Evolutionary conservation across 192 early-diverging fungal species (phyloP), one percentile per base, ranked within the genome.

Genomic region (Entophlyctis helioformis): DNA sequence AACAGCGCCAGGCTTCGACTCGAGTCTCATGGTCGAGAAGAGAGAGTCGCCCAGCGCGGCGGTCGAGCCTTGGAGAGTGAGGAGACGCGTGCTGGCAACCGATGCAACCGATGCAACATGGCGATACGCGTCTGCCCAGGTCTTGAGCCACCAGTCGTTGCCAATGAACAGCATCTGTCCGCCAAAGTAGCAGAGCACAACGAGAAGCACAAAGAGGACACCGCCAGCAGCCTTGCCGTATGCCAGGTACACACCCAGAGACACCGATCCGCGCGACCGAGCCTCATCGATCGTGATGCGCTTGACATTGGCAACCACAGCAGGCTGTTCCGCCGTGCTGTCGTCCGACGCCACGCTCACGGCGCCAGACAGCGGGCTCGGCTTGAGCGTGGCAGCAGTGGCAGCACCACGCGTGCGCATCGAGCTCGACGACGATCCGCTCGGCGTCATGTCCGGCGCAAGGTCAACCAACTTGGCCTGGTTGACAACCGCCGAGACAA

Each of bases 111-210:
- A 29, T 0, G 25, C 19, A 21, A 25, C 26, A 11, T 7, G 10
- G 16, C 31, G 11, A 34, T 48, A 45, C 10, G 54, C 46, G 16
- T 55, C 45, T 13, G 54, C 36, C 66, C 66, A 69, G 7, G 39
- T 36, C 39, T 63, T 69, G 10, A 69, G 31, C 66, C 66, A 69
- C 52, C 44, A 61, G 37, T 63, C 60, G n/a, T 46, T 52, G 12
- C 48, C 58, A 36, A 69, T 42, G 27, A 24, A n/a, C 9, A 39
- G 39, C 16, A 34, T 15, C 37, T 48, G 53, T 1, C 31, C 39
- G n/a, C 13, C 22, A 1, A 32, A 18, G 39, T 42, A 48, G 0
- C 42, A 22, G 11, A 50, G 1, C 16, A 13, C 21, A 16, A 50
- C 3, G 5, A 51, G 35, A 15, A 59, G 2, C 18, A 41, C 38